phyloP scores from a whole-genome alignment of 2,329 filamentous ascomycete genomes.

The Microsporum ferrugineum region DNA sequence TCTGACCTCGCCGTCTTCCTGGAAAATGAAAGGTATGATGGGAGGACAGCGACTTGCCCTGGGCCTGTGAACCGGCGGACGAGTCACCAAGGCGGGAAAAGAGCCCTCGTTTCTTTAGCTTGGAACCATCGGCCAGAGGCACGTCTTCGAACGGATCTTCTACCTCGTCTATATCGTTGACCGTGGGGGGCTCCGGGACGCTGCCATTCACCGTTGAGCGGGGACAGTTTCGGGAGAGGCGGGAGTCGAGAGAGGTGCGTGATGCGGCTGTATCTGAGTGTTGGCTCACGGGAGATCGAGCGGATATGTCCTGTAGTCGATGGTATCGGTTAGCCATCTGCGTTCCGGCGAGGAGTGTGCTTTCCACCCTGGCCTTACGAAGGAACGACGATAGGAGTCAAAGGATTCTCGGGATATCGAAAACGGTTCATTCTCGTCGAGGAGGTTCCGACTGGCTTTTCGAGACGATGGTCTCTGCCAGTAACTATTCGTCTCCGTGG shows the following conservation, averaged over 20 bases:
- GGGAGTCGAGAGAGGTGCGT: constrained; percentile 71
- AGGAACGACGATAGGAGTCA: constrained; percentile 89
- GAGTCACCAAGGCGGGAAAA: constrained; percentile 60
- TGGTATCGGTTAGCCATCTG: background rate
- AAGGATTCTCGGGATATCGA: constrained; percentile 94
- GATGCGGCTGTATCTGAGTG: constrained; percentile 45
- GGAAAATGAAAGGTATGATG: constrained; percentile 55
- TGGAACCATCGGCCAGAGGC: constrained; percentile 65
- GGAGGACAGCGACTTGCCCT: constrained; percentile 32
- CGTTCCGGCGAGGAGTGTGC: background rate
- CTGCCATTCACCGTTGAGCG: constrained; percentile 50
- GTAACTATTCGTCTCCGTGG: constrained; percentile 68
- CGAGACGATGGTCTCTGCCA: constrained; percentile 51
- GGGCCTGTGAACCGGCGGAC: constrained; percentile 20
- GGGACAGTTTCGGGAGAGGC: constrained; percentile 51
- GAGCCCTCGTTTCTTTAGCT: constrained; percentile 66
- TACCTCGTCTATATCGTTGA: constrained; percentile 38
- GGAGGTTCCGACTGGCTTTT: constrained; percentile 47
- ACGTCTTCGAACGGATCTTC: constrained; percentile 87
- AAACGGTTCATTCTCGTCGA: constrained; percentile 81
- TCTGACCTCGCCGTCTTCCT: constrained; percentile 60
- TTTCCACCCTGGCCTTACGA: constrained; percentile 50
- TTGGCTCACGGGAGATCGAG: constrained; percentile 61
- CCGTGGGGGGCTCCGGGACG: constrained; percentile 47
- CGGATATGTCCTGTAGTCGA: constrained; percentile 66